Evolutionary conservation across 345 rosid species (phyloP).

Genomic region (Schrenkiella parvula): DNA sequence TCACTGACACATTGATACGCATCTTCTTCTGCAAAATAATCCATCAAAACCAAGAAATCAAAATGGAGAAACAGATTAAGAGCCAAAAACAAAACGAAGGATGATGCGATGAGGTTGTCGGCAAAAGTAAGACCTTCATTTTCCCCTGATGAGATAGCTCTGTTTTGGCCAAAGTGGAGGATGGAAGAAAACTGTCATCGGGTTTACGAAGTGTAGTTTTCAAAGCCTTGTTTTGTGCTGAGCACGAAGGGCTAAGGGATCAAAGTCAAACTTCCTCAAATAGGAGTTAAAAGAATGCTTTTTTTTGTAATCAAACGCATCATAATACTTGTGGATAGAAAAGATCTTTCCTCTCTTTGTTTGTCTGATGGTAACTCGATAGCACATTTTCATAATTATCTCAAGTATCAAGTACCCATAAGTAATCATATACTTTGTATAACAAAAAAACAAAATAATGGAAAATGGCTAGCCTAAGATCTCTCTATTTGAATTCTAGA

Average conservation of each 20-base stretch:
- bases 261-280: neutral
- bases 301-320: neutral
- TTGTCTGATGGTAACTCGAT: neutral
- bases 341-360: neutral
- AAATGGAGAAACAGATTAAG: neutral
- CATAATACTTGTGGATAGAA: neutral
- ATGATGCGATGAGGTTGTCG: neutral
- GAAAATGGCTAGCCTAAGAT: neutral
- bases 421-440: neutral
- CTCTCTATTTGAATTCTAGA: too few species aligned
- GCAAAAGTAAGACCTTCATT: constrained; percentile 21
- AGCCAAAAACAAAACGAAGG: neutral
- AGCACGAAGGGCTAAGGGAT: neutral
- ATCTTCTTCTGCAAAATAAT: constrained; percentile 42
- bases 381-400: neutral
- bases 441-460: too few species aligned
- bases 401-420: neutral
- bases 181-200: neutral
- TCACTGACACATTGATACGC: constrained; percentile 20
- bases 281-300: neutral
- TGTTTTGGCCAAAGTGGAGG: constrained; percentile 13
- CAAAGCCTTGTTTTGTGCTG: neutral
- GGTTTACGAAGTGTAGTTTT: neutral
- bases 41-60: neutral
- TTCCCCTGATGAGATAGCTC: neutral